These are phyloP conservation scores for Paraconiothyrium brasiliense DNA, from an alignment of 2,329 filamentous ascomycete species.

Conservation along the genomic window DNA sequence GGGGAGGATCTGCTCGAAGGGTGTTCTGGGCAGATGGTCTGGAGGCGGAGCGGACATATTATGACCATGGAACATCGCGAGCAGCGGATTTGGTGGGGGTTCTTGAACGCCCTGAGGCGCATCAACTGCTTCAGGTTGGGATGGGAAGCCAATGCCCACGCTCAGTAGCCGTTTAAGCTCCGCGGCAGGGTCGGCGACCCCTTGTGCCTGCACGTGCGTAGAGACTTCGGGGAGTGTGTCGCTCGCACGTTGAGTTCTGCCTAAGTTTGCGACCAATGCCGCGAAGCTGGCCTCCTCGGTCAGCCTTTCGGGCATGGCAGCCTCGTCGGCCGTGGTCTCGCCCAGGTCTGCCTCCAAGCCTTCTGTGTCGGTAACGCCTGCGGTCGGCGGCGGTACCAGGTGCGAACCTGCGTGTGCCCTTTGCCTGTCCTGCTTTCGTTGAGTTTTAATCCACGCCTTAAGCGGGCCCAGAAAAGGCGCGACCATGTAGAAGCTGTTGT, in stretches of 20 bases:
- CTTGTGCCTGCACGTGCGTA: conserved; percentile 26
- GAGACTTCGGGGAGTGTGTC: conserved; percentile 45
- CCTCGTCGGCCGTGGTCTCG: conserved; percentile 39
- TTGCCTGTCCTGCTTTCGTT: conserved; percentile 75
- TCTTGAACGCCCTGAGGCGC: conserved; percentile 45
- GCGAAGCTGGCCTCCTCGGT: conserved; percentile 37
- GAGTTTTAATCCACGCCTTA: conserved; percentile 89
- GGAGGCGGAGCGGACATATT: conserved; percentile 26
- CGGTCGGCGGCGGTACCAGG: conserved; percentile 25
- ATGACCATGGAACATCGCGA: conserved; percentile 61
- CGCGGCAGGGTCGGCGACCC: conserved; percentile 55
- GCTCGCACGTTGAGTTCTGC: conserved; percentile 36
- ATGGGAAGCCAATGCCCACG: conserved; percentile 52
- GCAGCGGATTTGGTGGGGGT: conserved; percentile 56
- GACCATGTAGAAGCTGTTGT: conserved; percentile 97
- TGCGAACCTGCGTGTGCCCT: conserved; percentile 44
- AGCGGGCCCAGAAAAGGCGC: conserved; percentile 87
- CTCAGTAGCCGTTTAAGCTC: conserved; percentile 63
- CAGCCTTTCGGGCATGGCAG: conserved; percentile 19
- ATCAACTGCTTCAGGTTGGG: conserved; percentile 42
- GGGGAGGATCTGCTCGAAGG: conserved; percentile 63
- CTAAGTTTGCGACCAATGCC: conserved; percentile 42
- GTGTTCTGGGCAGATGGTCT: conserved; percentile 51
- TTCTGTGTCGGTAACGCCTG: conserved; percentile 42
- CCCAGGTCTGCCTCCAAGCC: conserved; percentile 39